Evolutionary conservation across 345 rosid genomes (phyloP).

Genomic region (Raphanus sativus): DNA sequence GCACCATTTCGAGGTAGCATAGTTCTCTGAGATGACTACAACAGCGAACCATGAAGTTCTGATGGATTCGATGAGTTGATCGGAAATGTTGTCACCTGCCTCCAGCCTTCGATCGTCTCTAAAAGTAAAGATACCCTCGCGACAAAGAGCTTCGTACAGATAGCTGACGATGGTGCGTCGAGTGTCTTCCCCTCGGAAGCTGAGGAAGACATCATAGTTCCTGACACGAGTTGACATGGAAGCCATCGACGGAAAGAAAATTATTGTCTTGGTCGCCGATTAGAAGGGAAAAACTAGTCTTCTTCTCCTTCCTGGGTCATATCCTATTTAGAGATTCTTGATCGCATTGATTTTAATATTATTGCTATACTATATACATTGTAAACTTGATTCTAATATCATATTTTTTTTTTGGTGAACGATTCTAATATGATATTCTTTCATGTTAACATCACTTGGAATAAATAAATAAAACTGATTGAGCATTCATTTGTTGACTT

Average conservation of each 20-base stretch:
- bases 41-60: conserved; percentile 10
- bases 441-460: too few relatives aligned
- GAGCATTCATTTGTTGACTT: too few relatives aligned
- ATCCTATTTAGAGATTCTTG: too few relatives aligned
- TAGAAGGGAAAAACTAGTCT: background rate
- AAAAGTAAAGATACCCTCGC: background rate
- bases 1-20: conserved; percentile 28
- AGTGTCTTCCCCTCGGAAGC: conserved; percentile 31
- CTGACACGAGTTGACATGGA: background rate
- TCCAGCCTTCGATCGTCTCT: conserved; percentile 4
- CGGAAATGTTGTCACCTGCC: background rate
- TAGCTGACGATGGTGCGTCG: conserved; percentile 6
- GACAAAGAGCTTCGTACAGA: background rate
- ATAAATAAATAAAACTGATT: too few relatives aligned
- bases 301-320: too few relatives aligned
- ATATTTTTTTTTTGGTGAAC: too few relatives aligned
- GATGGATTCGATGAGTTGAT: background rate
- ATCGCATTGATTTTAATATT: too few relatives aligned
- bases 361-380: too few relatives aligned
- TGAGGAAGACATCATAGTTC: conserved; percentile 24
- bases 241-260: background rate
- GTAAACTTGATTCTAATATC: too few relatives aligned
- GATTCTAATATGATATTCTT: too few relatives aligned
- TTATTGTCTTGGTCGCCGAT: background rate
- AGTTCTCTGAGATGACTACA: conserved; percentile 14